Conservation (phyloP, 805 yeast species). For the Huiozyma sinensis region DNA sequence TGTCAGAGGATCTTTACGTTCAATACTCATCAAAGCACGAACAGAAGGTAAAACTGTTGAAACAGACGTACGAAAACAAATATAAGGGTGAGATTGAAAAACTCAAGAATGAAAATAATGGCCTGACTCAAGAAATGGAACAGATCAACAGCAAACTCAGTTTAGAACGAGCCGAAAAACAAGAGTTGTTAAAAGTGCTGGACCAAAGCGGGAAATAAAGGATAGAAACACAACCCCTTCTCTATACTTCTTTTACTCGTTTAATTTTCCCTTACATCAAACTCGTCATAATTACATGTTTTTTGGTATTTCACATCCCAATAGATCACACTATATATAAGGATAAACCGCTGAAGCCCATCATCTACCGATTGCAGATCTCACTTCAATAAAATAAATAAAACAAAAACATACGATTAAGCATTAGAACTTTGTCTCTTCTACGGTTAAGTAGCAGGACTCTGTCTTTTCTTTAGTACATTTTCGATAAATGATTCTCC, state of each 20-base stretch:
- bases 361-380: too few relatives aligned
- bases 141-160: slow-evolving; percentile 38
- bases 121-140: slow-evolving; percentile 41
- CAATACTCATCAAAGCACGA: slow-evolving; percentile 74
- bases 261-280: too few relatives aligned
- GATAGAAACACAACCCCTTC: too few relatives aligned
- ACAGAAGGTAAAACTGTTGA: slow-evolving; percentile 52
- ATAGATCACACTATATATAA: neutral
- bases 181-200: slow-evolving; percentile 43
- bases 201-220: slow-evolving; percentile 20
- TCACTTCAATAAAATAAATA: neutral
- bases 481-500: slow-evolving; percentile 97
- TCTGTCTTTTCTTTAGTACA: slow-evolving; percentile 62
- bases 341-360: neutral
- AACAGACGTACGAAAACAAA: slow-evolving; percentile 46
- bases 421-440: neutral
- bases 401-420: neutral
- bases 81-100: slow-evolving; percentile 37
- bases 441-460: too few relatives aligned
- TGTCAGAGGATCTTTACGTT: slow-evolving; percentile 60
- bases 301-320: too few relatives aligned
- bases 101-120: slow-evolving; percentile 34
- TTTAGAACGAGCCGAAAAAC: slow-evolving; percentile 47
- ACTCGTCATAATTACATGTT: too few relatives aligned
- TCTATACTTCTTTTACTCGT: too few relatives aligned